Percentiles rank a stretch among this genome's conserved stretches.
phyloP scores from a whole-genome alignment of 176 grass and related monocot genomes.

The Echinochloa phyllopogon region DNA sequence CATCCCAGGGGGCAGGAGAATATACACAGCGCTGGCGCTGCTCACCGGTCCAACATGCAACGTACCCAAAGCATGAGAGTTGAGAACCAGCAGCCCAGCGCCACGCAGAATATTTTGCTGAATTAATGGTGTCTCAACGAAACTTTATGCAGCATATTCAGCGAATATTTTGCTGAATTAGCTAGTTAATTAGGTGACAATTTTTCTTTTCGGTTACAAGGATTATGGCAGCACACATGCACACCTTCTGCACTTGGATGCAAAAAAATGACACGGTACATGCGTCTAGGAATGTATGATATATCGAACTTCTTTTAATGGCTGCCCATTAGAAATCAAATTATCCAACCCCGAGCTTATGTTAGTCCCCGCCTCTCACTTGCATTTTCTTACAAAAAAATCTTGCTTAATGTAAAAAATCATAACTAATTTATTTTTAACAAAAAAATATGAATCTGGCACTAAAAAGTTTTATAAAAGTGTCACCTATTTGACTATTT shows the following conservation, averaged over 20 bases:
- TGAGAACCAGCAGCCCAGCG: not conserved
- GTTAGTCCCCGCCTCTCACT: no score
- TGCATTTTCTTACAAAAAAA: no score
- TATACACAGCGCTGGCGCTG: not conserved
- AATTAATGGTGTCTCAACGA: not conserved
- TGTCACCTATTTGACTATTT: no score
- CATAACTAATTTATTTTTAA: no score
- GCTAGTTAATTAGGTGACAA: not conserved
- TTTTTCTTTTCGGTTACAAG: not conserved
- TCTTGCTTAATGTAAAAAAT: no score
- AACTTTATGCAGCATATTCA: not conserved
- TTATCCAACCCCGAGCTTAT: no score
- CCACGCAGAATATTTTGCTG: slow-evolving; percentile 12
- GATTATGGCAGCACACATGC: not conserved
- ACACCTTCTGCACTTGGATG: not conserved
- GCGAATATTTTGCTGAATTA: not conserved
- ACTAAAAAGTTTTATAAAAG: no score
- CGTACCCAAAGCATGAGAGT: not conserved
- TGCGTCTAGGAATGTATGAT: no score
- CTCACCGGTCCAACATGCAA: not conserved
- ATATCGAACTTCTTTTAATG: no score
- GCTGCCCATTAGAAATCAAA: no score
- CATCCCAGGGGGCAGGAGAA: slow-evolving; percentile 16
- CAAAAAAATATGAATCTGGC: no score
- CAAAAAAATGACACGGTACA: not conserved